Base-by-base conservation (phyloP, 202 grass and related monocot genomes). In the Saccharum hybrid region DNA sequence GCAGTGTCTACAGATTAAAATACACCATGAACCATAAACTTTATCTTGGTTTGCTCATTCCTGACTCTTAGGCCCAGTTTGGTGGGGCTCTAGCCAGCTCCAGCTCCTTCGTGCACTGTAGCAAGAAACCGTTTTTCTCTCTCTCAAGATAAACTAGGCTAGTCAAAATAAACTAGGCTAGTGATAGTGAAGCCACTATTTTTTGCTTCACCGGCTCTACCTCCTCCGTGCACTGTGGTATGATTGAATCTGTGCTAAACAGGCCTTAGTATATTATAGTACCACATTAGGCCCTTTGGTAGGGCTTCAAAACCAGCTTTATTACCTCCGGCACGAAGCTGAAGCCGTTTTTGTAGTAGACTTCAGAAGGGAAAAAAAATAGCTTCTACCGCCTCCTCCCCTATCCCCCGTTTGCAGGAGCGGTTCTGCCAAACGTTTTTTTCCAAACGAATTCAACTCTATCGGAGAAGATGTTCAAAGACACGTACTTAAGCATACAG, bases 1-100 rank as follows among this genome's bases (percentile, higher is more conserved):
- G 80, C 63, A 84, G 80, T 52, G 42, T 70, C 83, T 38, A n/a
- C 63, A 80, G 40, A 72, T 65, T 87, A 65, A 83, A 86, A 79
- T 75, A 74, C 51, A 69, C 9, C 48, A 68, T 7, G 40, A 68
- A 74, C 57, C 10, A 40, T 63, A 45, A 36, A 54, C 8, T 57
- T 69, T 81, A 67, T 61, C 66, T 75, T 57, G 84, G 41, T 65
- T 75, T 80, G 69, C 10, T 67, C 61, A 83, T 83, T 83, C 42
- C 7, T 78, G 51, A 80, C 75, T 75, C 22, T 63, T 68, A 78
- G 18, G 49, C 18, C 6, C 18, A 54, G 49, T 19, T 54, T 54
- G 16, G 16, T 54, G 49, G 16, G 5, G 49, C 5, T 18, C 49
- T 7, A 18, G 16, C 33, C 33, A 33, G 33, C 36, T 36, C 41